phyloP scores from a whole-genome alignment of 495 filamentous ascomycete genomes.

The Penicillium lagena region DNA sequence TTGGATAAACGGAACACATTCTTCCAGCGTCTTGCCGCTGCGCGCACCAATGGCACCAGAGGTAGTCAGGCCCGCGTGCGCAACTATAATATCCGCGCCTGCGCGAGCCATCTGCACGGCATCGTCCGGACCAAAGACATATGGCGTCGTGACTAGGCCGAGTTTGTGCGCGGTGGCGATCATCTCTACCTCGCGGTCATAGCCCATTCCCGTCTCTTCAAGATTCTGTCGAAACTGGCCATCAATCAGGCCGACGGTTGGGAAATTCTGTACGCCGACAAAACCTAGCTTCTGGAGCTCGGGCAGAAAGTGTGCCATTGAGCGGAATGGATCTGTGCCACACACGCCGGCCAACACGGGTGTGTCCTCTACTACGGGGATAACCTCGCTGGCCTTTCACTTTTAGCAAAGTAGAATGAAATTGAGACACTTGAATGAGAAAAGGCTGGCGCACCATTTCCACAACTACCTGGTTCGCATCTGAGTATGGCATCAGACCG shows the following conservation, averaged over 20 bases:
- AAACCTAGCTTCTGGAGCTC: slow-evolving; percentile 56
- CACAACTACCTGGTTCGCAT: slow-evolving; percentile 63
- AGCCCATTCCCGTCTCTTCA: slow-evolving; percentile 68
- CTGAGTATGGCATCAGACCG: slow-evolving; percentile 65
- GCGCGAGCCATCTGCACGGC: slow-evolving; percentile 53
- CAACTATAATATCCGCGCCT: slow-evolving; percentile 62
- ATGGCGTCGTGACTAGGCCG: slow-evolving; percentile 60
- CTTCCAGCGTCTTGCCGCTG: slow-evolving; percentile 53
- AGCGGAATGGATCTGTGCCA: slow-evolving; percentile 58
- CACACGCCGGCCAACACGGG: slow-evolving; percentile 63
- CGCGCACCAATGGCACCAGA: slow-evolving; percentile 56
- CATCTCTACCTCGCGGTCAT: slow-evolving; percentile 58
- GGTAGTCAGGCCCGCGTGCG: slow-evolving; percentile 64
- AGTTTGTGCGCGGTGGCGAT: slow-evolving; percentile 46
- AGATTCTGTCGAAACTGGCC: slow-evolving; percentile 58
- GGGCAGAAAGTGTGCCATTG: slow-evolving; percentile 48
- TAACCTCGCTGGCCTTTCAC: slow-evolving; percentile 46
- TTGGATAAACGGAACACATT: slow-evolving; percentile 53
- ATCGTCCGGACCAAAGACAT: slow-evolving; percentile 58
- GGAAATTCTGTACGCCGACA: slow-evolving; percentile 66
- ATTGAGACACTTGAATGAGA: neutral
- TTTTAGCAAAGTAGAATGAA: neutral
- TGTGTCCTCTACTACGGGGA: slow-evolving; percentile 52
- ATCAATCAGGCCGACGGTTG: slow-evolving; percentile 65
- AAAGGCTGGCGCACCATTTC: slow-evolving; percentile 48